Conservation (phyloP, 73 alveolate species). For the Symbiodinium natans region DNA sequence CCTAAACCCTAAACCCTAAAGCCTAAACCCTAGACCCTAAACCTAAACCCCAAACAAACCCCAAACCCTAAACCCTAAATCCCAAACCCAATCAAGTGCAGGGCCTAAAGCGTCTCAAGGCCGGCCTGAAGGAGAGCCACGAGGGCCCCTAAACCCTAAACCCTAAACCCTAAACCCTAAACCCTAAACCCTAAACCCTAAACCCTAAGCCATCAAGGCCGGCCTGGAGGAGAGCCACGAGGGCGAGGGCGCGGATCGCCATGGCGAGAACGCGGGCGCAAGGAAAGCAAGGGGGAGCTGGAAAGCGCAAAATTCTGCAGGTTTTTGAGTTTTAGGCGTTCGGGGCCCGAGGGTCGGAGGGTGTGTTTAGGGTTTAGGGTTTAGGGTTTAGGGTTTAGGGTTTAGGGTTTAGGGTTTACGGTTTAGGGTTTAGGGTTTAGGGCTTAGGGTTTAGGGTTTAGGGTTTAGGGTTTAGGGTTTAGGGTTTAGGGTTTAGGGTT, state of each 20-base stretch:
- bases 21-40: no score
- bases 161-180: neutral
- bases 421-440: neutral
- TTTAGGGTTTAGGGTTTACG: neutral
- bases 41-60: neutral
- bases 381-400: neutral
- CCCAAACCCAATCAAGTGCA: no score
- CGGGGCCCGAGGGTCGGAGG: neutral
- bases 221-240: conserved; percentile 1
- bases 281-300: neutral
- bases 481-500: neutral
- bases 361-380: neutral
- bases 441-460: neutral
- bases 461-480: neutral
- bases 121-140: neutral
- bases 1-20: no score
- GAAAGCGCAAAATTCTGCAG: neutral
- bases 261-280: neutral
- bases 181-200: no score
- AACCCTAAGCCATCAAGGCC: no score
- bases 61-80: no score
- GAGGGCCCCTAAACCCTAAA: neutral
- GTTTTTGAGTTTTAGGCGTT: neutral
- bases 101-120: no score
- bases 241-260: conserved; percentile 3